Evolutionary conservation across 2,329 filamentous ascomycete genomes (phyloP).

Genomic region (Trichoderma endophyticum): DNA sequence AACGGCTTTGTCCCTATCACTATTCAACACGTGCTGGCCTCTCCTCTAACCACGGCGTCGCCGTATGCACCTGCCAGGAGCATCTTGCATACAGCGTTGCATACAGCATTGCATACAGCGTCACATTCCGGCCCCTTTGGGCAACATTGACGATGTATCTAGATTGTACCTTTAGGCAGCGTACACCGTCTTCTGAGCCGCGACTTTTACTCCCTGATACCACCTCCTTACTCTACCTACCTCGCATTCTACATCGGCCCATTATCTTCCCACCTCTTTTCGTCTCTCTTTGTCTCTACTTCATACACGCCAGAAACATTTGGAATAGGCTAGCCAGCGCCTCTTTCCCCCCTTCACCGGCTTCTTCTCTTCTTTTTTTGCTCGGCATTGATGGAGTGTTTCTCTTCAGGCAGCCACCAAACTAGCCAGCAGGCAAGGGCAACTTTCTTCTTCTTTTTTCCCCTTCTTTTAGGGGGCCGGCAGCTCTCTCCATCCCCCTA

Average conservation of each 20-base stretch:
- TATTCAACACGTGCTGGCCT: constrained; percentile 12
- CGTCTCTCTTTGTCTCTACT: not conserved
- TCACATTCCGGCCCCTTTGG: constrained; percentile 5
- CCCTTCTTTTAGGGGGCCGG: not conserved
- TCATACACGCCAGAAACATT: not conserved
- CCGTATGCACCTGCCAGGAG: constrained; percentile 18
- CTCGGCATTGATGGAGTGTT: not conserved
- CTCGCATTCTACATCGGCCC: not conserved
- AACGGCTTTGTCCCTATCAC: constrained; percentile 1
- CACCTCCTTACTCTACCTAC: not conserved
- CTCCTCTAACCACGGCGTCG: constrained; percentile 16
- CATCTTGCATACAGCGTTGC: constrained; percentile 15
- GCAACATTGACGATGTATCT: constrained; percentile 3
- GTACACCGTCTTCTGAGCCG: not conserved
- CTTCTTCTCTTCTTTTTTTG: not conserved
- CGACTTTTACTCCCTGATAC: not conserved
- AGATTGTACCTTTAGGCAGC: constrained; percentile 13
- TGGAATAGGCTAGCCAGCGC: not conserved
- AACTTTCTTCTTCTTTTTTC: not conserved
- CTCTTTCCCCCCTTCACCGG: not conserved
- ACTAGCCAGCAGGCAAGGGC: not conserved
- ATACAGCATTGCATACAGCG: constrained; percentile 7
- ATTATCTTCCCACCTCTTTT: constrained; percentile 1
- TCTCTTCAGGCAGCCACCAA: constrained; percentile 1
- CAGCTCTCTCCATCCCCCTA: not conserved